Evolutionary conservation across 2,329 filamentous ascomycete genomes (phyloP).

Genomic region (Ophiostoma perfectum): DNA sequence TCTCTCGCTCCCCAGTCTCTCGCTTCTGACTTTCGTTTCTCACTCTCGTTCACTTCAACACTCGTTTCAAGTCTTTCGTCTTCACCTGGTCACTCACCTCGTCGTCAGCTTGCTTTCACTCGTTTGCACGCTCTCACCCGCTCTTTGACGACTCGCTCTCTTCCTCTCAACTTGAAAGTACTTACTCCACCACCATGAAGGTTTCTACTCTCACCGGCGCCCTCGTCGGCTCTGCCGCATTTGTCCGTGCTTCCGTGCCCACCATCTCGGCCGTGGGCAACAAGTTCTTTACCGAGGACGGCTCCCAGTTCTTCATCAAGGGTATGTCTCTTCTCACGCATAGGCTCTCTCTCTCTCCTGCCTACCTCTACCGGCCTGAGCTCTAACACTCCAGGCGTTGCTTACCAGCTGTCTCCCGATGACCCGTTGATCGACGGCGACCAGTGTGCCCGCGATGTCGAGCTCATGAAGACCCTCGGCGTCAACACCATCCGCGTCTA

Average conservation of each 20-base stretch:
- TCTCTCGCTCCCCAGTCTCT: background rate
- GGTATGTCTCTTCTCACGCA: slow-evolving; percentile 43
- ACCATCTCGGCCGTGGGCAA: slow-evolving; percentile 58
- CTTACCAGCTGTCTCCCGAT: slow-evolving; percentile 58
- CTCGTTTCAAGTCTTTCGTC: background rate
- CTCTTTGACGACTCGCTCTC: background rate
- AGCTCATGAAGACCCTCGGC: slow-evolving; percentile 72
- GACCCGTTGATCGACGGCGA: slow-evolving; percentile 71
- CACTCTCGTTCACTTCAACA: background rate
- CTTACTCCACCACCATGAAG: slow-evolving; percentile 37
- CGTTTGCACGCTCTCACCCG: background rate
- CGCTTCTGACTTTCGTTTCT: background rate
- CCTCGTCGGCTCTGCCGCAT: slow-evolving; percentile 33
- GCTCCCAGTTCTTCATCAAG: slow-evolving; percentile 78
- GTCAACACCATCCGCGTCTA: slow-evolving; percentile 84
- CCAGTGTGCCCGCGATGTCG: slow-evolving; percentile 71
- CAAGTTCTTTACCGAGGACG: slow-evolving; percentile 81
- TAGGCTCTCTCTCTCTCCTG: background rate
- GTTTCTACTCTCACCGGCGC: slow-evolving; percentile 34
- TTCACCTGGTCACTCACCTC: background rate
- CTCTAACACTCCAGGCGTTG: slow-evolving; percentile 53
- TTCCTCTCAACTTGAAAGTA: background rate
- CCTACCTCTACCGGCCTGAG: slow-evolving; percentile 10
- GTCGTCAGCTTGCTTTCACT: background rate
- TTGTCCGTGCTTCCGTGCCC: slow-evolving; percentile 33